Conservation (phyloP, 163 green algal genomes). For the Coccomyxa subellipsoidea region DNA sequence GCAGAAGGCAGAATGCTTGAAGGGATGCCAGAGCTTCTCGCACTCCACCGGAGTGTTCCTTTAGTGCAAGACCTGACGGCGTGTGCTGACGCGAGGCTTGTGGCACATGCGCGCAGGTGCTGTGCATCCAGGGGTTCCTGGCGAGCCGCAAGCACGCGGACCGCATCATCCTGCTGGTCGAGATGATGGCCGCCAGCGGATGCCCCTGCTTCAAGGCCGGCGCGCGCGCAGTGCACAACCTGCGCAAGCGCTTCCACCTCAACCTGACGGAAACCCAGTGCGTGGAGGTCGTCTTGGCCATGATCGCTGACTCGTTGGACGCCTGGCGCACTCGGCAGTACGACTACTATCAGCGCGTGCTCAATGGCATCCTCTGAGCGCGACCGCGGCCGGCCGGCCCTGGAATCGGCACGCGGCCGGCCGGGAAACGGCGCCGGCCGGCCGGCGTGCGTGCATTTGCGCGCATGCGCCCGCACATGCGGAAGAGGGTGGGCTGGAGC, state of each 20-base stretch:
- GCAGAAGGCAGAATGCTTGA: no score
- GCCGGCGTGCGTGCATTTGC: no score
- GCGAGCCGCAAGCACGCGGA: constrained; percentile 84
- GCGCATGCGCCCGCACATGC: no score
- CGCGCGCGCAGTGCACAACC: constrained; percentile 31
- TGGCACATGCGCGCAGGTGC: constrained; percentile 55
- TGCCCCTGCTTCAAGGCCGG: constrained; percentile 92
- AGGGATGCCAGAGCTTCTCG: no score
- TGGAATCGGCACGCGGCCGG: no score
- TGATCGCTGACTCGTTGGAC: constrained; percentile 91
- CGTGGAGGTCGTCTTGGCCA: constrained; percentile 82
- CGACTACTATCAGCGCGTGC: constrained; percentile 98
- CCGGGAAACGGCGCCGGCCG: no score
- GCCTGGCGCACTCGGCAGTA: constrained; percentile 96
- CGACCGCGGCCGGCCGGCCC: no score
- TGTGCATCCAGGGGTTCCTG: constrained; percentile 97
- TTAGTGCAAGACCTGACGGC: no score
- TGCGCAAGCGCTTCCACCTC: constrained; percentile 81
- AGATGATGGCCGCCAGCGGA: constrained; percentile 69
- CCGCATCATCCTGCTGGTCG: constrained; percentile 77
- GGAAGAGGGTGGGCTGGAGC: no score
- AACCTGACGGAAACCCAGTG: constrained; percentile 73
- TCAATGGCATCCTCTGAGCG: constrained; percentile 89
- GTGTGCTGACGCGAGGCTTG: no score
- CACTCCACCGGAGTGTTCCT: no score